Evolutionary conservation across 352 stramenopile species (phyloP), one percentile per base, ranked within the genome.

Genomic region (Pythium dissotocum): DNA sequence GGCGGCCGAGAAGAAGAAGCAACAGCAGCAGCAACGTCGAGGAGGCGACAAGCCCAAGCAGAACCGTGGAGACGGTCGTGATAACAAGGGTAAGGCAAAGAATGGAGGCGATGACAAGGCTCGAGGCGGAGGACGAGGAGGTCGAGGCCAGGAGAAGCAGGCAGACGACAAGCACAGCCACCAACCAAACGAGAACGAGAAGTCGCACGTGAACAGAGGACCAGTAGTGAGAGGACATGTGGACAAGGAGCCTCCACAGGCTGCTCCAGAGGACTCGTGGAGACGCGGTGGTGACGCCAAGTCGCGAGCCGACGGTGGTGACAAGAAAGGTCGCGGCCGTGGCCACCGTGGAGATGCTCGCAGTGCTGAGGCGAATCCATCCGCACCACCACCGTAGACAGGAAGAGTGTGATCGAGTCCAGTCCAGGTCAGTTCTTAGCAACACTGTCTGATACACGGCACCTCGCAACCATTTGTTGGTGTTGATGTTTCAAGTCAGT

Each of bases 1-100:
- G 10, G 48, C 49, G 48, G 16, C 59, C 1, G 18, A 33, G 5
- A 58, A 57, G 40, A 58, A 62, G 28, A 61, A 67, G 52, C 32
- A 35, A 32, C 21, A 66, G 35, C 33, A 26, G 40, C 56, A 62
- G 21, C 4, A 59, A 32, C 30, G 33, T 28, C 30, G 53, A 18
- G 33, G 33, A 16, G 53, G 30, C 16, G 53, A 59, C 13, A 46
- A 46, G 30, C 6, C 33, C 21, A 59, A 58, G 48, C 48, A 58
- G 30, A 36, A 58, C n/a, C 14, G 14, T 4, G 6, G 33, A 26
- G 42, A 18, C 44, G 30, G 38, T 18, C 26, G 36, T 28, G 54
- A 26, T 14, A 48, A 36, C 14, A 60, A 60, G 32, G 18, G 26
- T 4, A 32, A 61, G 12, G 21, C 33, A 4, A 51, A 36, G 56